These are phyloP conservation scores for Nadsonia starkeyi-henricii DNA, from an alignment of 1,139 yeast species.

Conservation along the genomic window DNA sequence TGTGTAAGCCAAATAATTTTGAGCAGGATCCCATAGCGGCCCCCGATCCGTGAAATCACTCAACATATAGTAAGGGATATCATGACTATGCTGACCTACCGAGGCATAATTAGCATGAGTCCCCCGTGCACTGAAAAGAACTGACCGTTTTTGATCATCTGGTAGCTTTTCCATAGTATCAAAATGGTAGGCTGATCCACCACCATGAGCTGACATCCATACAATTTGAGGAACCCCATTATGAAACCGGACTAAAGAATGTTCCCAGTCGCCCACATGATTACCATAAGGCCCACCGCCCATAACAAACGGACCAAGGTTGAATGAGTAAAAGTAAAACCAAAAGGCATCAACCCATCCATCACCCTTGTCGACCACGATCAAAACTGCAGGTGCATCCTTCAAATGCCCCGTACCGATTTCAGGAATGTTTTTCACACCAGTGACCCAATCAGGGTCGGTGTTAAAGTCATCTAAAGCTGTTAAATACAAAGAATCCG, in stretches of 20 bases:
- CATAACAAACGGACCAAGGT: slow-evolving; percentile 93
- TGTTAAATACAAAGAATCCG: slow-evolving; percentile 37
- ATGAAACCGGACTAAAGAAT: slow-evolving; percentile 70
- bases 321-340: slow-evolving; percentile 92
- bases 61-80: slow-evolving; percentile 77
- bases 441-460: slow-evolving; percentile 84
- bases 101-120: slow-evolving; percentile 95
- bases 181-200: slow-evolving; percentile 81
- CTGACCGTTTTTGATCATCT: slow-evolving; percentile 37
- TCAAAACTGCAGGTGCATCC: slow-evolving; percentile 67
- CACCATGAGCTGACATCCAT: slow-evolving; percentile 99
- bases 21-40: slow-evolving; percentile 83
- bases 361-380: slow-evolving; percentile 83
- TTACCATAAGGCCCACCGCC: slow-evolving; percentile 95
- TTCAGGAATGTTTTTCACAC: slow-evolving; percentile 51
- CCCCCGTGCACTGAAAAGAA: slow-evolving; percentile 82
- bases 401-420: slow-evolving; percentile 54
- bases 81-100: slow-evolving; percentile 95
- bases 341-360: slow-evolving; percentile 91
- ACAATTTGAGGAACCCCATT: slow-evolving; percentile 72
- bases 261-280: slow-evolving; percentile 98
- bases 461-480: slow-evolving; percentile 54
- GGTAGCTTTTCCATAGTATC: slow-evolving; percentile 60
- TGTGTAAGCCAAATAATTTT: slow-evolving; percentile 68
- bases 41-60: slow-evolving; percentile 94